Evolutionary conservation across 768 basidiomycete species (phyloP).

Genomic region (Amanita pseudoporphyria): DNA sequence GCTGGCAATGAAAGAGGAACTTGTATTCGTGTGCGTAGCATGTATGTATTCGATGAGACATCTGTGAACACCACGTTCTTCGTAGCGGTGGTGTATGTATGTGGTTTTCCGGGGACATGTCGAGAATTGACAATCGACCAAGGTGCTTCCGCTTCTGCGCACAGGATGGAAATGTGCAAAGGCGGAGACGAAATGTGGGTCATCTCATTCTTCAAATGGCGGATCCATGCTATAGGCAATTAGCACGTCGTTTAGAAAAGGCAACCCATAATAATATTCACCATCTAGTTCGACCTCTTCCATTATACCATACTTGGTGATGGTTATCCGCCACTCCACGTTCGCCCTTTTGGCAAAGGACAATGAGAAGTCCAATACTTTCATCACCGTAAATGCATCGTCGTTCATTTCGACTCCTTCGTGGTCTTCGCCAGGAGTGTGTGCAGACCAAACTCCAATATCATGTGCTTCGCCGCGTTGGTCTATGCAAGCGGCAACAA

Average conservation of each 20-base stretch:
- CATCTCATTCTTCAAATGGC: slow-evolving; percentile 34
- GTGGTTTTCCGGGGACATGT: slow-evolving; percentile 10
- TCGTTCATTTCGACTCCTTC: slow-evolving; percentile 25
- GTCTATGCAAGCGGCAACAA: slow-evolving; percentile 66
- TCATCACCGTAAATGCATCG: slow-evolving; percentile 41
- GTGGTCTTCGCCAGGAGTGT: slow-evolving; percentile 26
- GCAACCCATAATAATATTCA: slow-evolving; percentile 21
- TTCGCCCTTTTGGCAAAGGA: slow-evolving; percentile 54
- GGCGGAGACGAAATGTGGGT: slow-evolving; percentile 31
- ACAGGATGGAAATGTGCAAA: slow-evolving; percentile 51
- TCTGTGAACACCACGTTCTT: slow-evolving; percentile 29
- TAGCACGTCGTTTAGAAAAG: slow-evolving; percentile 5
- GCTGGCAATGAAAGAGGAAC: slow-evolving; percentile 32
- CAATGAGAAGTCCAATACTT: slow-evolving; percentile 64
- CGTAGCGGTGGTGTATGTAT: slow-evolving; percentile 13
- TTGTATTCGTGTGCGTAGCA: slow-evolving; percentile 31
- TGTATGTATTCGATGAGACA: slow-evolving; percentile 40
- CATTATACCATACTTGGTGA: slow-evolving; percentile 62
- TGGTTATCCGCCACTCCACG: slow-evolving; percentile 73
- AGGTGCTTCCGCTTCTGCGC: slow-evolving; percentile 47
- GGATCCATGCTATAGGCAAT: slow-evolving; percentile 51
- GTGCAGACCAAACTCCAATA: slow-evolving; percentile 56
- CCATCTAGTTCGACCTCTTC: slow-evolving; percentile 52
- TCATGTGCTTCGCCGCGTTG: slow-evolving; percentile 72
- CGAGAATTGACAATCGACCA: slow-evolving; percentile 45